Conservation (phyloP, 208 protist species). For the Paratrypanosoma confusum region DNA sequence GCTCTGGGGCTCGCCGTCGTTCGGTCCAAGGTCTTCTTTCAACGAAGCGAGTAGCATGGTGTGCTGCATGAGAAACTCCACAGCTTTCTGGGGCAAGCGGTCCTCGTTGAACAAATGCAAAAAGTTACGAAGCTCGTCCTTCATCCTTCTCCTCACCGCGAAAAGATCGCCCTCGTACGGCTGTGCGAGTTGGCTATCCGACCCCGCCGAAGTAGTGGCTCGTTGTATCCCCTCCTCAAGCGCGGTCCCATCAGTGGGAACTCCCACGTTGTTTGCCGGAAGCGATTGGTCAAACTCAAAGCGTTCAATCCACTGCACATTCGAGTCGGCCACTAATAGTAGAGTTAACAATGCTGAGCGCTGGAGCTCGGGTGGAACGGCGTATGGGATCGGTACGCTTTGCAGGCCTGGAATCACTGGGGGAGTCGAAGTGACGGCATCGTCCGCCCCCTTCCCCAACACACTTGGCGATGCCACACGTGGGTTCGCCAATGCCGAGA, state of each 20-base stretch:
- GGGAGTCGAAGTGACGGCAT: conserved; percentile 14
- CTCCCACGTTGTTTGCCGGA: neutral
- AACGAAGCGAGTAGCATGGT: conserved; percentile 4
- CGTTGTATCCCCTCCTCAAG: neutral
- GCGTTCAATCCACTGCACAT: conserved; percentile 78
- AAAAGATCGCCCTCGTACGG: conserved; percentile 20
- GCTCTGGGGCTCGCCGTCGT: too few species aligned
- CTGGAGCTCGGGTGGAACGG: conserved; percentile 36
- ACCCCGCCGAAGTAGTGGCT: too few species aligned
- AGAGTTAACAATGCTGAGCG: conserved; percentile 49
- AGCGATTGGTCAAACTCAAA: conserved; percentile 37
- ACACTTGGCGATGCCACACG: too few species aligned
- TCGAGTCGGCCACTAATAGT: conserved; percentile 60
- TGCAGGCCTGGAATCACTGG: conserved; percentile 34
- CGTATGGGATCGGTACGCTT: too few species aligned
- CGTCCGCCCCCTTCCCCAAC: neutral
- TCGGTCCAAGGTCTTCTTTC: neutral
- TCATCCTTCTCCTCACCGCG: conserved; percentile 42
- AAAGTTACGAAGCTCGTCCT: conserved; percentile 62
- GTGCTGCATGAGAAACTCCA: conserved; percentile 31
- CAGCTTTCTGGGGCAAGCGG: conserved; percentile 25
- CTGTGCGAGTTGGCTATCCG: too few species aligned
- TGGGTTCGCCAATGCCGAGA: conserved; percentile 41
- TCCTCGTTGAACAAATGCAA: conserved; percentile 58
- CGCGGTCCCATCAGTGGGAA: neutral